Conservation (phyloP, 139 green algal genomes). For the Edaphochlamys debaryana region DNA sequence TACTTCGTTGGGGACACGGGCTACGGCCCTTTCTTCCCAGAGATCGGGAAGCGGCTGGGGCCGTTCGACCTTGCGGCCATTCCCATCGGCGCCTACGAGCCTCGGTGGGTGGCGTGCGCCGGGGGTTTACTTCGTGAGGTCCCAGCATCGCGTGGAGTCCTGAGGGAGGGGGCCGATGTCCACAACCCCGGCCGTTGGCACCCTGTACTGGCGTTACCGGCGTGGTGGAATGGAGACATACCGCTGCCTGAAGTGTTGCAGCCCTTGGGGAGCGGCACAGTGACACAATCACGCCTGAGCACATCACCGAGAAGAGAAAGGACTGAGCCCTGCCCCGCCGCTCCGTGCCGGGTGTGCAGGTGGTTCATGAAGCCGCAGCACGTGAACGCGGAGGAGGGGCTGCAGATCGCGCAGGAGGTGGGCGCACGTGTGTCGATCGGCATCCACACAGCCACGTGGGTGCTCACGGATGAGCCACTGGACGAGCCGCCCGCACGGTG, state of each 20-base stretch:
- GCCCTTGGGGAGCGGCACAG: no score
- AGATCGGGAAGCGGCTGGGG: conserved; percentile 71
- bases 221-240: no score
- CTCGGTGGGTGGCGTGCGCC: conserved; percentile 58
- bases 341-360: neutral
- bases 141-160: no score
- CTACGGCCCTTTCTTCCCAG: conserved; percentile 61
- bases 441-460: conserved; percentile 82
- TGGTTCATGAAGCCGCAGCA: conserved; percentile 76
- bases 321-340: no score
- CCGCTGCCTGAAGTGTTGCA: no score
- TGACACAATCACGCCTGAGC: no score
- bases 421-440: conserved; percentile 4
- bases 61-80: conserved; percentile 76
- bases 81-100: conserved; percentile 64
- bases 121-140: no score
- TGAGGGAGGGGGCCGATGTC: no score
- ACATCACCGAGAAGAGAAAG: no score
- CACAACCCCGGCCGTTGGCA: no score
- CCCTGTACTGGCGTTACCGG: no score
- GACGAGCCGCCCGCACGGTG: conserved; percentile 70
- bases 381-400: conserved; percentile 71
- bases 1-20: conserved; percentile 86
- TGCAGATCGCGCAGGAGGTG: conserved; percentile 54
- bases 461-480: conserved; percentile 67